Evolutionary conservation across 495 filamentous ascomycete genomes (phyloP).

Genomic region (Sordaria brevicollis): DNA sequence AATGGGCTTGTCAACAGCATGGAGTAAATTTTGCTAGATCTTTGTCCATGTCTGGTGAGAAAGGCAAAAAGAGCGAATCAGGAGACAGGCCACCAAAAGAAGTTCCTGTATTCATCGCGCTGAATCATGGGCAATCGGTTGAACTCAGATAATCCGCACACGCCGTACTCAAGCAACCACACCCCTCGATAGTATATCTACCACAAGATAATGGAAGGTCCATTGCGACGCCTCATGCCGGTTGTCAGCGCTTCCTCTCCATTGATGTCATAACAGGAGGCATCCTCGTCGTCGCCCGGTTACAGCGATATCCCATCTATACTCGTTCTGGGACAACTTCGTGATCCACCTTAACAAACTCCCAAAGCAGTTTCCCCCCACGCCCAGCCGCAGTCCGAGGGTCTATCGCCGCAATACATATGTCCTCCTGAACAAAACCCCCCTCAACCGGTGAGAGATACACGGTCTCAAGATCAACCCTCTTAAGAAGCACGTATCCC

Average conservation of each 20-base stretch:
- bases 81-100: background rate
- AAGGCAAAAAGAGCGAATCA: accelerated
- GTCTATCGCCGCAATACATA: too few relatives aligned
- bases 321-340: background rate
- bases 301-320: background rate
- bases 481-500: background rate
- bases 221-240: background rate
- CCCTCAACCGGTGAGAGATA: background rate
- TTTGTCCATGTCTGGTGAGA: background rate
- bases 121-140: conserved; percentile 8
- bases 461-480: background rate
- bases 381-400: background rate
- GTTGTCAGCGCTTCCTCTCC: background rate
- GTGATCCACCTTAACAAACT: background rate
- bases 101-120: conserved; percentile 3
- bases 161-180: accelerated
- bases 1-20: conserved; percentile 20
- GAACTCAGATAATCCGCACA: accelerated
- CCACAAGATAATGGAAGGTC: accelerated
- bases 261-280: background rate
- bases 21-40: conserved; percentile 14
- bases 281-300: background rate
- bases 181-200: background rate
- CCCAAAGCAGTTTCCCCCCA: background rate
- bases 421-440: background rate